phyloP scores from a whole-genome alignment of 2,329 filamentous ascomycete genomes.

The Exophiala mesophila region DNA sequence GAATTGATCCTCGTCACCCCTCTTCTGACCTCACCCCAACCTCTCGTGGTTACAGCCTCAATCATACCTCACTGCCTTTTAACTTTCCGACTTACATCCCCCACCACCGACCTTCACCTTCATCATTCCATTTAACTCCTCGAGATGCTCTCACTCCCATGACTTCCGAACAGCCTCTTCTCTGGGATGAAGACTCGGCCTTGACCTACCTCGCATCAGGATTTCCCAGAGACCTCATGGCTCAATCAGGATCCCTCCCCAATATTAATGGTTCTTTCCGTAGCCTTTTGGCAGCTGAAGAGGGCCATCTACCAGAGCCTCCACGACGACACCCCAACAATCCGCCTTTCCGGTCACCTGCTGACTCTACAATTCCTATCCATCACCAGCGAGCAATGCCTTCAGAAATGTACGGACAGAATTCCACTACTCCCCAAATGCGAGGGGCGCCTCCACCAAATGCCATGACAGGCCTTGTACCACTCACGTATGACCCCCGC shows the following conservation, averaged over 20 bases:
- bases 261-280: no score
- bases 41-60: background rate
- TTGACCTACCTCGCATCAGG: constrained; percentile 16
- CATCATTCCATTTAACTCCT: no score
- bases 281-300: background rate
- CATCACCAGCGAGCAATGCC: background rate
- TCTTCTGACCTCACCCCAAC: background rate
- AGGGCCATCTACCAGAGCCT: background rate
- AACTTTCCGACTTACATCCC: background rate
- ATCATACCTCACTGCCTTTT: background rate
- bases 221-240: constrained; percentile 12
- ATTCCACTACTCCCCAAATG: background rate
- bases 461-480: background rate
- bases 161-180: constrained; percentile 1
- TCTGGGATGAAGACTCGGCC: constrained; percentile 16
- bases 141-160: constrained; percentile 2
- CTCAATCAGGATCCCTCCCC: background rate
- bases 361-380: background rate
- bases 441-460: background rate
- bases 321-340: background rate
- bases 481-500: background rate
- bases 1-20: constrained; percentile 9
- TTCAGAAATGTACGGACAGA: background rate
- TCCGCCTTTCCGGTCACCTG: background rate
- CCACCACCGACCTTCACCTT: background rate